These are phyloP conservation scores for Mycena maculata DNA, from an alignment of 768 basidiomycete species.

Conservation along the genomic window DNA sequence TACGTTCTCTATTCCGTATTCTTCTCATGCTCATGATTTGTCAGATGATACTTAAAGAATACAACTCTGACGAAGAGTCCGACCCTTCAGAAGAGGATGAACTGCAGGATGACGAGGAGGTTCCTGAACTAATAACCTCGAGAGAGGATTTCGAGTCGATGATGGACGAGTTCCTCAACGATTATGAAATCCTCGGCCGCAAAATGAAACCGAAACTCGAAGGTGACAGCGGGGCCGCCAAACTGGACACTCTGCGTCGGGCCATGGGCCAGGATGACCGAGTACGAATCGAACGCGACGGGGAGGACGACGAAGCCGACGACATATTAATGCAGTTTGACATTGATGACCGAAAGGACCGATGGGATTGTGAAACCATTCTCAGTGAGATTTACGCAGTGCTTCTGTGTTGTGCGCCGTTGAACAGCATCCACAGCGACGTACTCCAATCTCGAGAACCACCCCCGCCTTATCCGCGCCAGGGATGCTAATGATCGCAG, in stretches of 20 bases:
- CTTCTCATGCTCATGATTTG: neutral
- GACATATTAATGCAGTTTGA: conserved; percentile 53
- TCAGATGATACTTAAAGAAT: conserved; percentile 84
- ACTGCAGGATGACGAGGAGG: conserved; percentile 69
- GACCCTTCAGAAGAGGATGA: conserved; percentile 55
- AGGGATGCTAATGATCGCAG: conserved; percentile 50
- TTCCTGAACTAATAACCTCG: conserved; percentile 81
- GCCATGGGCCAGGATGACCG: conserved; percentile 80
- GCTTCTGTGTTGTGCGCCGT: neutral
- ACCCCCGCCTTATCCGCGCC: conserved; percentile 87
- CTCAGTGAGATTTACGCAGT: conserved; percentile 67
- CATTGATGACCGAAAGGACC: conserved; percentile 72
- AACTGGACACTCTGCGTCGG: conserved; percentile 82
- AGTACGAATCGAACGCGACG: conserved; percentile 56
- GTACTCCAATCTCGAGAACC: conserved; percentile 97
- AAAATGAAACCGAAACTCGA: conserved; percentile 83
- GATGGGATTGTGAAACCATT: conserved; percentile 98
- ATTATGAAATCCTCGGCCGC: conserved; percentile 91
- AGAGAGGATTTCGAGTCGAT: conserved; percentile 91
- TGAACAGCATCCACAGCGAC: conserved; percentile 69
- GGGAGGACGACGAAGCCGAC: conserved; percentile 61
- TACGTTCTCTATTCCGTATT: conserved; percentile 45
- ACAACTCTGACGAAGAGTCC: conserved; percentile 69
- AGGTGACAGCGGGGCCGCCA: conserved; percentile 79
- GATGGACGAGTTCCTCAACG: conserved; percentile 93